phyloP scores from a whole-genome alignment of 2,329 filamentous ascomycete genomes.

The Fusarium sp. region DNA sequence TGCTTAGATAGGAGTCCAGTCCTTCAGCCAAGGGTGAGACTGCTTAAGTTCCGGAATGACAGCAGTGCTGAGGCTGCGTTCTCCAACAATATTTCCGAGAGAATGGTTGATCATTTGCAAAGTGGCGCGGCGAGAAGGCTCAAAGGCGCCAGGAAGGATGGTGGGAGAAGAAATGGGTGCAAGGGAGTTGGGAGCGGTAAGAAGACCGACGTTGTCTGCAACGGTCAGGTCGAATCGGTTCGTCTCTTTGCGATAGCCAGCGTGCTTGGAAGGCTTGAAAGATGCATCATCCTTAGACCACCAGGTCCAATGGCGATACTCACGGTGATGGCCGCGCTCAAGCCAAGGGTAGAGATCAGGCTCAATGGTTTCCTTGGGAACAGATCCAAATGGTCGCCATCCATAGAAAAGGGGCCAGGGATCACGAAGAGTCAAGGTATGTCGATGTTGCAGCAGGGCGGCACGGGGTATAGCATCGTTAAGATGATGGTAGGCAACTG shows the following conservation, averaged over 20 bases:
- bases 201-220: constrained; percentile 40
- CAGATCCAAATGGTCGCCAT: constrained; percentile 46
- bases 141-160: constrained; percentile 22
- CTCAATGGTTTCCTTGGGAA: constrained; percentile 42
- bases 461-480: constrained; percentile 37
- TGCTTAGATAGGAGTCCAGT: constrained; percentile 42
- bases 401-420: constrained; percentile 50
- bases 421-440: constrained; percentile 48
- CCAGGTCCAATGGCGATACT: constrained; percentile 49
- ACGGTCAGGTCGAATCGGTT: constrained; percentile 22
- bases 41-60: constrained; percentile 41
- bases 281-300: constrained; percentile 44
- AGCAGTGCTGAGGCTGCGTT: constrained; percentile 46
- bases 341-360: constrained; percentile 50
- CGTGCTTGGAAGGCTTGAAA: constrained; percentile 26
- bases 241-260: constrained; percentile 45
- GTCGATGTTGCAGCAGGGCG: constrained; percentile 45
- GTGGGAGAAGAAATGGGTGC: constrained; percentile 36
- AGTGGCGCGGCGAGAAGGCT: constrained; percentile 45
- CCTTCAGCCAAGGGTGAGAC: constrained; percentile 46
- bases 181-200: constrained; percentile 22
- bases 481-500: constrained; percentile 33
- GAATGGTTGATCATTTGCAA: constrained; percentile 48
- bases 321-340: constrained; percentile 44
- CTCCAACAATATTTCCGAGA: constrained; percentile 47